phyloP scores from a whole-genome alignment of 2,329 filamentous ascomycete genomes.

The Rugonectria rugulosa region DNA sequence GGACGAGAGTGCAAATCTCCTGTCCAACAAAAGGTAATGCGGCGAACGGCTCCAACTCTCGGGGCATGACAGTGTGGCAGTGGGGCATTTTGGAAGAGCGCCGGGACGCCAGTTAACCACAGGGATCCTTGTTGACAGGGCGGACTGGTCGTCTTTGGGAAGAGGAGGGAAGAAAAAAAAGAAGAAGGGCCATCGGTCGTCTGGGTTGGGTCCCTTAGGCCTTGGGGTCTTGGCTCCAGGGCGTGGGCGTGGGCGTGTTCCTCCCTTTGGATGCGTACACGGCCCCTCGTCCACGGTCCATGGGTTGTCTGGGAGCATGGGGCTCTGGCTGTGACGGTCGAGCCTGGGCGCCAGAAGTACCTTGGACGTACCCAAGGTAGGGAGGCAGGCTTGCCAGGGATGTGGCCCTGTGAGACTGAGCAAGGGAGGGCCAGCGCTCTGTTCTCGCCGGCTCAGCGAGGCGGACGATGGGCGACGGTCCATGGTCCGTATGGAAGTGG shows the following conservation, averaged over 20 bases:
- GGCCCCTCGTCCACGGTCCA: constrained; percentile 12
- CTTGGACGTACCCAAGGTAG: constrained; percentile 36
- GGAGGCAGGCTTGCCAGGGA: constrained; percentile 29
- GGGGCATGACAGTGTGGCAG: constrained; percentile 38
- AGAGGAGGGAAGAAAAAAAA: not conserved
- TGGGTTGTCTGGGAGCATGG: constrained; percentile 9
- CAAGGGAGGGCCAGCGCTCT: constrained; percentile 10
- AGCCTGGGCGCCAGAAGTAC: constrained; percentile 27
- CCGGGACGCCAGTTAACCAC: constrained; percentile 30
- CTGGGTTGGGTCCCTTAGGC: constrained; percentile 26
- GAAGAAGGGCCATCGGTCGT: constrained; percentile 25
- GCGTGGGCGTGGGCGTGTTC: too few species aligned
- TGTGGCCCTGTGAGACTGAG: constrained; percentile 20
- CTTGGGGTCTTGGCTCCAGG: constrained; percentile 23
- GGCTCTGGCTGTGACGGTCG: constrained; percentile 12
- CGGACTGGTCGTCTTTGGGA: constrained; percentile 35
- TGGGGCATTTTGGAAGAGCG: constrained; percentile 35
- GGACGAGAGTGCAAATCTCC: constrained; percentile 40
- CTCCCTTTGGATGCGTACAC: not conserved
- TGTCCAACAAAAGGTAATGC: constrained; percentile 39
- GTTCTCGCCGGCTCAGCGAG: constrained; percentile 13
- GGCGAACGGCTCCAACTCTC: constrained; percentile 41
- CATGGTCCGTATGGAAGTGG: not conserved
- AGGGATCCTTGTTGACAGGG: constrained; percentile 40
- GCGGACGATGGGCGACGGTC: constrained; percentile 11